phyloP scores from a whole-genome alignment of 371 early-diverging fungal genomes.

The Mortierella sp. region DNA sequence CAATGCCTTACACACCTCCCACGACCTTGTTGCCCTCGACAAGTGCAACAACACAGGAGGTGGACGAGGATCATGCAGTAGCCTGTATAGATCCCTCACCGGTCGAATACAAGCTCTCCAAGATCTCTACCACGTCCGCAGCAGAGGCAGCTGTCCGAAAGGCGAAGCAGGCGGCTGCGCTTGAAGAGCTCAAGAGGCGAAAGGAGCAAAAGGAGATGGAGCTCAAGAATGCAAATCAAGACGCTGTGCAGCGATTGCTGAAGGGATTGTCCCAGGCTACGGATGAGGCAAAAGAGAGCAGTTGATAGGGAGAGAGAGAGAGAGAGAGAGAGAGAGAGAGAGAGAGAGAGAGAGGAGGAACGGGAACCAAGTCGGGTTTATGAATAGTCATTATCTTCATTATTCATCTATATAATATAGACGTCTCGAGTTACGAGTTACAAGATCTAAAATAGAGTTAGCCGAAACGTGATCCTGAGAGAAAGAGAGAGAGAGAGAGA shows the following conservation, averaged over 20 bases:
- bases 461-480: no score
- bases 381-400: no score
- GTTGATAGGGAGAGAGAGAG: no score
- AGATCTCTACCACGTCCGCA: slow-evolving; percentile 32
- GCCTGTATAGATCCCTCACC: background rate
- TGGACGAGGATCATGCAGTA: background rate
- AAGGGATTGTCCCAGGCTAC: slow-evolving; percentile 26
- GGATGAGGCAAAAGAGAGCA: no score
- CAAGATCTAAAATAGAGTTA: no score
- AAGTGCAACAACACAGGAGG: background rate
- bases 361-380: no score
- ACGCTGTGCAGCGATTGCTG: slow-evolving; percentile 25
- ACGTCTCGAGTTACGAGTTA: no score
- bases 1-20: slow-evolving; percentile 12
- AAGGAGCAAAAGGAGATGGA: slow-evolving; percentile 19
- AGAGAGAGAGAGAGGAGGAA: no score
- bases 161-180: slow-evolving; percentile 26
- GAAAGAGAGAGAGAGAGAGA: no score
- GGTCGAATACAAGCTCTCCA: slow-evolving; percentile 36
- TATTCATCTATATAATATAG: no score
- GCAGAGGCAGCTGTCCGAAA: slow-evolving; percentile 24
- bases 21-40: no score
- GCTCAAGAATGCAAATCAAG: slow-evolving; percentile 25
- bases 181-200: slow-evolving; percentile 23
- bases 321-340: no score